Conservation (phyloP, 148 eudicot species). For the Camellia japonica region DNA sequence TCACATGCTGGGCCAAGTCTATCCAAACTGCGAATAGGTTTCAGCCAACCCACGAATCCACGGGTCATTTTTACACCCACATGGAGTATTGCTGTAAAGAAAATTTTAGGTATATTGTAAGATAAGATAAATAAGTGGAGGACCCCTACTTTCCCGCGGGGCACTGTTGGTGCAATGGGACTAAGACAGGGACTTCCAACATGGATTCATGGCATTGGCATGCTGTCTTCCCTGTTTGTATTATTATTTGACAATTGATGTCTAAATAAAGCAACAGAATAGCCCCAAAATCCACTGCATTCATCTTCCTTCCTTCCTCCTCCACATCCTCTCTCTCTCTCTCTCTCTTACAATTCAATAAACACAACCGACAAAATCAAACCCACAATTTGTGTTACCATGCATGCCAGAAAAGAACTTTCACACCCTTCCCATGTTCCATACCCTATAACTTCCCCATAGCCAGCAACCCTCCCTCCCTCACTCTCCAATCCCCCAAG, state of each 20-base stretch:
- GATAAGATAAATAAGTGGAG: no score
- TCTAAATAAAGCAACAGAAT: background rate
- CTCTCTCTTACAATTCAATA: background rate
- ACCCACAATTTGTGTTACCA: background rate
- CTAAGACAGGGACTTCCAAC: no score
- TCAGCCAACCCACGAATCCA: accelerated
- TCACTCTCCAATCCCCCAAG: background rate
- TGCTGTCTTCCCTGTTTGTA: background rate
- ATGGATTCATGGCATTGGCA: background rate
- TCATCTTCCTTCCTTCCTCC: background rate
- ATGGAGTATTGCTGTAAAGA: no score
- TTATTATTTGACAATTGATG: background rate
- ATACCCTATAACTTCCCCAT: background rate
- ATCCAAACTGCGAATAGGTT: accelerated
- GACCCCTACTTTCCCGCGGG: no score
- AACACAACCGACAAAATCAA: background rate
- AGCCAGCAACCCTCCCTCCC: background rate
- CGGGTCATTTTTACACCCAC: no score
- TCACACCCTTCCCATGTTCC: background rate
- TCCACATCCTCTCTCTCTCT: background rate
- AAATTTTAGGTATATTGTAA: no score
- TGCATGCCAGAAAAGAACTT: background rate
- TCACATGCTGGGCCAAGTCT: accelerated
- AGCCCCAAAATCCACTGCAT: background rate
- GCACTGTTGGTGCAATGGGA: no score